Evolutionary conservation across 805 yeast genomes (phyloP).

Genomic region (Starmerella bombicola): DNA sequence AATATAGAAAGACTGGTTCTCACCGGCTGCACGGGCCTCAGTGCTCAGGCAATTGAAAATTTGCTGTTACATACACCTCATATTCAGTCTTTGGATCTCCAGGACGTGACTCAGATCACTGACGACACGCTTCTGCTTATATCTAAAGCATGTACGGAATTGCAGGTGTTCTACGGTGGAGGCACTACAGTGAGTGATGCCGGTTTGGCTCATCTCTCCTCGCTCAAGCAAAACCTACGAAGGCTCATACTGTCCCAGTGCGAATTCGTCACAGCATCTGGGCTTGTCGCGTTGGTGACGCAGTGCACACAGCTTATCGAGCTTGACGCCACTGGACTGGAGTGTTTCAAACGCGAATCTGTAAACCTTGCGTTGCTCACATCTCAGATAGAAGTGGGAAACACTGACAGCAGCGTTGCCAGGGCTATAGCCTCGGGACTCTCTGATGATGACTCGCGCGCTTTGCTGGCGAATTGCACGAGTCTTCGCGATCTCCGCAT

Average conservation of each 20-base stretch:
- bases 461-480: slow-evolving; percentile 5
- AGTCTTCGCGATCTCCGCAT: slow-evolving; percentile 11
- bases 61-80: slow-evolving; percentile 54
- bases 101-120: slow-evolving; percentile 57
- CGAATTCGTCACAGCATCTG: slow-evolving; percentile 48
- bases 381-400: background rate
- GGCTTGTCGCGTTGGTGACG: slow-evolving; percentile 44
- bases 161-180: slow-evolving; percentile 74
- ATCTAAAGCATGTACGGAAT: slow-evolving; percentile 55
- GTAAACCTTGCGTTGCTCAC: background rate
- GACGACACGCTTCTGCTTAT: slow-evolving; percentile 60
- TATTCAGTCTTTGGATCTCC: slow-evolving; percentile 75
- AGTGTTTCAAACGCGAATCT: slow-evolving; percentile 27
- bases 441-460: background rate
- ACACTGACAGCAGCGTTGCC: background rate
- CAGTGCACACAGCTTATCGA: slow-evolving; percentile 74
- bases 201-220: slow-evolving; percentile 47
- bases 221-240: slow-evolving; percentile 59
- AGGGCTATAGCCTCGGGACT: slow-evolving; percentile 1
- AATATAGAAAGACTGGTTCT: slow-evolving; percentile 76
- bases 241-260: slow-evolving; percentile 73
- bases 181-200: slow-evolving; percentile 44
- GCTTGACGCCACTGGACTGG: slow-evolving; percentile 71
- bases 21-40: slow-evolving; percentile 59
- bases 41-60: slow-evolving; percentile 47